A percentile compares a stretch with the other conserved stretches of the same genome.
Evolutionary conservation across 2,329 filamentous ascomycete species (phyloP).

Genomic region (Truncatella angustata): DNA sequence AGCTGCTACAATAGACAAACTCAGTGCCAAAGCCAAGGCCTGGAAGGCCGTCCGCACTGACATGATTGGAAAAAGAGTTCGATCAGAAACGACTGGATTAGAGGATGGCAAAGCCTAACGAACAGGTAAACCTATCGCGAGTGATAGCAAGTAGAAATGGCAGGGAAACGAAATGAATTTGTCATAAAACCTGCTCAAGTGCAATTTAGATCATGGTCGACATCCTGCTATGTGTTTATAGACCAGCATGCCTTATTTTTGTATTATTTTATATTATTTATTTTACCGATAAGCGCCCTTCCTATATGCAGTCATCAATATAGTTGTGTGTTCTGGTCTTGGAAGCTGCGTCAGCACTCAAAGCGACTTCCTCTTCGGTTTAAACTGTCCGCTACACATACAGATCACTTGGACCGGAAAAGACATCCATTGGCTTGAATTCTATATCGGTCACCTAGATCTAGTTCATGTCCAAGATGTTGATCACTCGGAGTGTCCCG

Average conservation of each 20-base stretch:
- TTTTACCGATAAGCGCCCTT: neutral
- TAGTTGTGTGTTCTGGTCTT: neutral
- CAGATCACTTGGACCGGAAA: neutral
- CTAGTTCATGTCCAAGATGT: neutral
- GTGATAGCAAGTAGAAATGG: neutral
- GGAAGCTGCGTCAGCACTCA: neutral
- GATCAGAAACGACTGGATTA: neutral
- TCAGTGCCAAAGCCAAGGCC: neutral
- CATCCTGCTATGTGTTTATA: neutral
- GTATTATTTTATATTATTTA: too few species aligned
- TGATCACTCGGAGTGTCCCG: neutral
- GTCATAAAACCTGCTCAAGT: too few species aligned
- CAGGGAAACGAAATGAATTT: neutral
- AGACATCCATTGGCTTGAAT: too few species aligned
- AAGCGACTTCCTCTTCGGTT: neutral
- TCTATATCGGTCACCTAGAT: too few species aligned
- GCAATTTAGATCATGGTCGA: neutral
- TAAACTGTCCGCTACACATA: neutral
- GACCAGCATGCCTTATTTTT: neutral
- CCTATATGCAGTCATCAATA: neutral
- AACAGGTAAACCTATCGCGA: neutral
- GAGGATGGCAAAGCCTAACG: neutral
- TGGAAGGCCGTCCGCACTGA: too few species aligned
- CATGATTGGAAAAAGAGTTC: too few species aligned
- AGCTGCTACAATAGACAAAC: neutral